Evolutionary conservation across 306 rosid species (phyloP), one percentile per base, ranked within the genome.

Genomic region (Citrullus mucosospermus): DNA sequence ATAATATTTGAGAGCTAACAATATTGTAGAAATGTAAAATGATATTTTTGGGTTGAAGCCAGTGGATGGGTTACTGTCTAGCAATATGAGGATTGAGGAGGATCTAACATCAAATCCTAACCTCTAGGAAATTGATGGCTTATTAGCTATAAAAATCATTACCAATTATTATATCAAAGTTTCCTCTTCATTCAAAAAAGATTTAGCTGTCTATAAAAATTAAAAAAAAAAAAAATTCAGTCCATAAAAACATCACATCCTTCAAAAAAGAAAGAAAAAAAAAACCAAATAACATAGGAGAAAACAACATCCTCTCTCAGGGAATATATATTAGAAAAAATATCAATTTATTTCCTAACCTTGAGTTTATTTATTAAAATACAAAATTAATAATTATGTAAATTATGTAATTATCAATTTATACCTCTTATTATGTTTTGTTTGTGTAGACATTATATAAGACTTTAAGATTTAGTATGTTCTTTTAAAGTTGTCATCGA

Each of bases 31-130:
- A 59, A 12, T 22, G 36, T 60, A 30, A 30, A 62, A 30, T 28
- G 68, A 61, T 30, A 13, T 30, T 61, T 30, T 61, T 14, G n/a
- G 18, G 5, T 63, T 32, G 12, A 63, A 30, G 44, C 4, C 11
- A 34, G 44, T 34, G 70, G 15, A 8, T 66, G 51, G 2, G 71
- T 32, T 62, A 36, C 39, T 36, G 39, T 36, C 0, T 36, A 36
- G 39, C 3, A 36, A 36, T 36, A 36, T 36, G 39, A 36, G 39
- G 39, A 36, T 36, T 36, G 15, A 39, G 10, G 75, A 43, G 75
- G 34, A 68, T 68, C 75, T 68, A 36, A 68, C 75, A 68, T 68
- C 75, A 68, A 68, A 68, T 68, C 75, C 75, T 68, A 68, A n/a
- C 55, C 32, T 39, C 34, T 68, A 68, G 75, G 34, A 68, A 36